A percentile compares a stretch with the other conserved stretches of the same genome.
phyloP scores from a whole-genome alignment of 805 yeast species.

The Kuraishia ogatae region DNA sequence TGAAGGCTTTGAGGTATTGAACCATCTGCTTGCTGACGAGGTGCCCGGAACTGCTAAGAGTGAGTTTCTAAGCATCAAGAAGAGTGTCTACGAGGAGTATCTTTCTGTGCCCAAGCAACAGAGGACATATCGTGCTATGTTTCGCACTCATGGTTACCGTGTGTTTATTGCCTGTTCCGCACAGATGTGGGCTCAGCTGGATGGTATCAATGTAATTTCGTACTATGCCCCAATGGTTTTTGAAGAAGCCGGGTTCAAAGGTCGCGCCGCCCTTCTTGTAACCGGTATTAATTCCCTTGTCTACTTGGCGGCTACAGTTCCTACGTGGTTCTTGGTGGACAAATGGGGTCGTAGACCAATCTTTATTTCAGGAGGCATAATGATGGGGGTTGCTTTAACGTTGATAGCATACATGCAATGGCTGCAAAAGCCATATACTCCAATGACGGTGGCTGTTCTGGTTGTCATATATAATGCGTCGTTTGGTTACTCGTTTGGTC shows the following conservation, averaged over 20 bases:
- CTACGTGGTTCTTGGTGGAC: constrained; percentile 85
- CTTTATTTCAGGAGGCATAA: constrained; percentile 61
- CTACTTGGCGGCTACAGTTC: constrained; percentile 58
- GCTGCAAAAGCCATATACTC: constrained; percentile 43
- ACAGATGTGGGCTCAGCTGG: constrained; percentile 81
- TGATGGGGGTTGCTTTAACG: constrained; percentile 64
- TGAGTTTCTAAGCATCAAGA: constrained; percentile 40
- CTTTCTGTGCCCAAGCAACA: constrained; percentile 27
- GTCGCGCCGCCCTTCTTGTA: constrained; percentile 76
- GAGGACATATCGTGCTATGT: constrained; percentile 33
- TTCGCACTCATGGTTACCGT: constrained; percentile 32
- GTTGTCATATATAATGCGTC: constrained; percentile 75
- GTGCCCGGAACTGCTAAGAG: constrained; percentile 17
- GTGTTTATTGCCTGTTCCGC: constrained; percentile 79
- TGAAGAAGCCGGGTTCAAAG: constrained; percentile 87
- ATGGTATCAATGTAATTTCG: constrained; percentile 83
- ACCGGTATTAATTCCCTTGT: constrained; percentile 68
- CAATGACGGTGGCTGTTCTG: constrained; percentile 60
- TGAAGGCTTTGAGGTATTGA: constrained; percentile 33
- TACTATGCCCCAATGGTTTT: constrained; percentile 89
- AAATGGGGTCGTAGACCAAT: constrained; percentile 81
- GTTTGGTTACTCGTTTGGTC: constrained; percentile 89
- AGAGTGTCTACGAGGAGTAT: constrained; percentile 28
- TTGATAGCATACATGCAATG: constrained; percentile 54
- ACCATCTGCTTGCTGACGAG: constrained; percentile 22